A percentile compares a stretch with the other conserved stretches of the same genome.
Evolutionary conservation across 73 alveolate species (phyloP).

Genomic region (Symbiodinium pilosum): DNA sequence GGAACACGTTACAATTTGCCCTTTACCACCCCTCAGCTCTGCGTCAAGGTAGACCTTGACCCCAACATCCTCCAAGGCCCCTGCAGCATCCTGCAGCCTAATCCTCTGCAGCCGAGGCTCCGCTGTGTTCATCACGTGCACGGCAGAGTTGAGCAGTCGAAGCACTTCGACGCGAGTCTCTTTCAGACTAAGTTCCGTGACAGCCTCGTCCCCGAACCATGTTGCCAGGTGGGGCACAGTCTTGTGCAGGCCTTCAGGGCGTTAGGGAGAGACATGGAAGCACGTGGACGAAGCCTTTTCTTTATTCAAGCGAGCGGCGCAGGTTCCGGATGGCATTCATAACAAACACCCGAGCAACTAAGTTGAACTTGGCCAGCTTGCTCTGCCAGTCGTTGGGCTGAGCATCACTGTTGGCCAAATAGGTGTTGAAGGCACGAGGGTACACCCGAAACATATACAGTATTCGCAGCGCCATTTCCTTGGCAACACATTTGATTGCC

Average conservation of each 20-base stretch:
- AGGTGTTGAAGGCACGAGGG: conserved; percentile 88
- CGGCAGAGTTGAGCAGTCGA: conserved; percentile 69
- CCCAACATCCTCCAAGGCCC: too few species aligned
- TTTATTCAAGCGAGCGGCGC: neutral
- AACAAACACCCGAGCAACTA: conserved; percentile 66
- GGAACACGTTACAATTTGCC: too few species aligned
- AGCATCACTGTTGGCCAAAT: conserved; percentile 37
- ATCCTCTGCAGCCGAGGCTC: too few species aligned
- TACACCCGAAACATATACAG: conserved; percentile 43
- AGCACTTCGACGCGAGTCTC: conserved; percentile 74
- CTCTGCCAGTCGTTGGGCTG: conserved; percentile 64
- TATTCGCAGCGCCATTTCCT: conserved; percentile 80
- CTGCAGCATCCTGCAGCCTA: neutral
- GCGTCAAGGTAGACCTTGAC: too few species aligned
- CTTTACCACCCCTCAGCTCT: too few species aligned
- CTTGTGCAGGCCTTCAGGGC: neutral
- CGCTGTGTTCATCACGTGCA: conserved; percentile 90
- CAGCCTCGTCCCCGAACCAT: neutral
- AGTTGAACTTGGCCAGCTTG: conserved; percentile 42
- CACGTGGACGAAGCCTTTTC: neutral
- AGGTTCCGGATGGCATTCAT: conserved; percentile 59
- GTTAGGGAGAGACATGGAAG: neutral
- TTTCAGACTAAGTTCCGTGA: neutral
- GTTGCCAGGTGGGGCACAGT: neutral
- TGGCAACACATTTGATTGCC: too few species aligned